Conservation (phyloP, 345 rosid species). For the Syzygium grande region DNA sequence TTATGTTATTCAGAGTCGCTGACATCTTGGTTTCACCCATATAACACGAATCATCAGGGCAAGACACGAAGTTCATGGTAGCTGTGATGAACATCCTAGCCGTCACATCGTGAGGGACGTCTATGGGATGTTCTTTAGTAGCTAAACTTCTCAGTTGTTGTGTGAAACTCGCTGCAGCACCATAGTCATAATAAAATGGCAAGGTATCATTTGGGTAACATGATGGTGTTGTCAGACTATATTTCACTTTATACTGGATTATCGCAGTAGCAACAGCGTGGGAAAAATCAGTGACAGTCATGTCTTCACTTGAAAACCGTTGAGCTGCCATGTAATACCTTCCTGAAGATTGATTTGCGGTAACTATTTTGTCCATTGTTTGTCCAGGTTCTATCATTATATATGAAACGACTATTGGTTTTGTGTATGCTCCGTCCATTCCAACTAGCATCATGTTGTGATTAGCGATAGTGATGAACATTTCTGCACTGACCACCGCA, state of each 20-base stretch:
- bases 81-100: background rate
- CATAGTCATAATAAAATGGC: background rate
- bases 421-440: conserved; percentile 17
- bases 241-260: background rate
- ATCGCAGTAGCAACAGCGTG: background rate
- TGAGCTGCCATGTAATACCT: background rate
- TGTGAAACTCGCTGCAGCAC: background rate
- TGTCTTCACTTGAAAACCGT: background rate
- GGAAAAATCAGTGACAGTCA: background rate
- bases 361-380: conserved; percentile 9
- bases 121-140: background rate
- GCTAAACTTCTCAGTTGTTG: background rate
- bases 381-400: conserved; percentile 18
- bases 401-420: background rate
- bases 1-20: conserved; percentile 2
- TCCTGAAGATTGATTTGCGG: background rate
- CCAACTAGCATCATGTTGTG: conserved; percentile 20
- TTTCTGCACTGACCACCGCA: conserved; percentile 12
- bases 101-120: background rate
- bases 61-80: background rate
- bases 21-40: background rate
- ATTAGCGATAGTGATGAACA: conserved; percentile 16
- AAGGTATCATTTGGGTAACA: background rate
- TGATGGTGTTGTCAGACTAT: background rate
- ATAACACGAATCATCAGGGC: background rate